Conservation (phyloP, 2,329 filamentous ascomycete species). For the Exophiala bonariae region DNA sequence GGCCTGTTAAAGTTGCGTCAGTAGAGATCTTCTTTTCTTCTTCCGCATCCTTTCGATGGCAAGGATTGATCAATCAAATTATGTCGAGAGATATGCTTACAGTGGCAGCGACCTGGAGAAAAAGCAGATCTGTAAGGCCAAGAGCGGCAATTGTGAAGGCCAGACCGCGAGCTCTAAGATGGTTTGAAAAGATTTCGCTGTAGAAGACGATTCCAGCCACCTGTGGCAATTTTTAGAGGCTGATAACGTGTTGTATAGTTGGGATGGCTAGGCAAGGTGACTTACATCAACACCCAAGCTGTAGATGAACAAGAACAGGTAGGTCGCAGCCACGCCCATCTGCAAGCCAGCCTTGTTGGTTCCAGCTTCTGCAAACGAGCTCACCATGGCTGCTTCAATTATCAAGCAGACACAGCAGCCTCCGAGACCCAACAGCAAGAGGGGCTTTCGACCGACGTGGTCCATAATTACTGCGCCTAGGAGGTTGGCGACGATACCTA, state of each 20-base stretch:
- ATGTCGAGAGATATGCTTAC: slow-evolving; percentile 13
- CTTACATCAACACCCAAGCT: slow-evolving; percentile 30
- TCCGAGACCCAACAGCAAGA: slow-evolving; percentile 28
- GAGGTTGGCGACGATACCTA: slow-evolving; percentile 20
- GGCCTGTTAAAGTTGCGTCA: slow-evolving; percentile 11
- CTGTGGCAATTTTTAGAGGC: not conserved
- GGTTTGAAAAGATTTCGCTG: slow-evolving; percentile 19
- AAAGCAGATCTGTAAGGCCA: slow-evolving; percentile 6
- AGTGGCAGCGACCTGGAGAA: not conserved
- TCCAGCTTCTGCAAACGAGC: slow-evolving; percentile 26
- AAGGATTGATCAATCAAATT: not conserved
- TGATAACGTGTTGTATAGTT: not conserved
- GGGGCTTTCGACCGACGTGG: slow-evolving; percentile 28
- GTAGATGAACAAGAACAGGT: slow-evolving; percentile 42
- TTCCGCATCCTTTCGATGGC: not conserved
- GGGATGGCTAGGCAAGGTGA: no score
- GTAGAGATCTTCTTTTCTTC: not conserved
- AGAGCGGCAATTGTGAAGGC: slow-evolving; percentile 3
- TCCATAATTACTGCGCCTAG: slow-evolving; percentile 22
- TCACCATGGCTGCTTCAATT: slow-evolving; percentile 31
- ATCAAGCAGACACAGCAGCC: slow-evolving; percentile 20
- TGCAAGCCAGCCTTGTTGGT: slow-evolving; percentile 32
- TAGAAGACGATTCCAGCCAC: slow-evolving; percentile 21
- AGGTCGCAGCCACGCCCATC: slow-evolving; percentile 41
- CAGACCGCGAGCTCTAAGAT: slow-evolving; percentile 4